Evolutionary conservation across 1,139 yeast species (phyloP).

Genomic region (Blastobotrys arbuscula): DNA sequence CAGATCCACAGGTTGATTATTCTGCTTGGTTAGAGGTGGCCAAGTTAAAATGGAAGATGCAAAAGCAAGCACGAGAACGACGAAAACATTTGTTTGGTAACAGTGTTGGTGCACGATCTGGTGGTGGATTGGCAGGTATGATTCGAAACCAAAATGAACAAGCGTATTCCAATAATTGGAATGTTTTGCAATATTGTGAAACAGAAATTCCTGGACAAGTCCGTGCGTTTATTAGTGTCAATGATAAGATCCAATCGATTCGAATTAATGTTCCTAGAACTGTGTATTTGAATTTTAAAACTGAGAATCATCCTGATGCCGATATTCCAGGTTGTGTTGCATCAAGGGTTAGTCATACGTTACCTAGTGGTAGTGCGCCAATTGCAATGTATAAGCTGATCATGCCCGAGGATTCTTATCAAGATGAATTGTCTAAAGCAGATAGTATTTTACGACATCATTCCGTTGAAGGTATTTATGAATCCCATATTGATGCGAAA

Average conservation of each 20-base stretch:
- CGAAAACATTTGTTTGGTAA: constrained; percentile 77
- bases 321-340: constrained; percentile 50
- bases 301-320: constrained; percentile 33
- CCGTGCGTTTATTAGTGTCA: constrained; percentile 64
- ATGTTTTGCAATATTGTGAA: constrained; percentile 63
- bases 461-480: constrained; percentile 67
- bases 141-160: constrained; percentile 72
- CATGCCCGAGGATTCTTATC: constrained; percentile 60
- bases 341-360: constrained; percentile 51
- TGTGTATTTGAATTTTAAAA: constrained; percentile 59
- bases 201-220: constrained; percentile 62
- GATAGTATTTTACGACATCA: constrained; percentile 64
- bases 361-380: constrained; percentile 69
- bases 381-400: constrained; percentile 54
- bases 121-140: constrained; percentile 58
- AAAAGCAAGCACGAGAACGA: constrained; percentile 62
- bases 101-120: constrained; percentile 39
- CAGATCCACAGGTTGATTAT: constrained; percentile 71
- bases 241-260: constrained; percentile 67
- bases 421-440: constrained; percentile 51
- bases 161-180: constrained; percentile 73
- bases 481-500: constrained; percentile 58
- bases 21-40: constrained; percentile 70
- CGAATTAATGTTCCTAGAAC: constrained; percentile 69
- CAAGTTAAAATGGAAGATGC: constrained; percentile 80